These are phyloP conservation scores for Gnomoniopsis smithogilvyi DNA, from an alignment of 2,329 filamentous ascomycete genomes.

Conservation along the genomic window DNA sequence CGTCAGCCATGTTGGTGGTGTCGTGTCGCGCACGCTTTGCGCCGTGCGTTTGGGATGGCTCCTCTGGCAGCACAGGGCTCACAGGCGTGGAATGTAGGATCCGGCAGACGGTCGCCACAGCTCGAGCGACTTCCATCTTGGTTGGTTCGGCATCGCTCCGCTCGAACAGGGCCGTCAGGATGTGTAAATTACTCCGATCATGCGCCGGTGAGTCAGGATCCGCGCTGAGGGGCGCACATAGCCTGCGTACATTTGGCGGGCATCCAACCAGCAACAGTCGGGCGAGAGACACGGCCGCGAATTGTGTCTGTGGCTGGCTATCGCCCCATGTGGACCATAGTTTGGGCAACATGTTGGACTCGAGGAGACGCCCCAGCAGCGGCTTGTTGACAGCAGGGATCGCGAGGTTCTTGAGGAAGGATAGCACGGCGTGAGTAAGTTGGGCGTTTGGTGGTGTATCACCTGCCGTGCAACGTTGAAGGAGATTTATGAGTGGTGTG, in stretches of 20 bases:
- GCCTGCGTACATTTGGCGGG: constrained; percentile 45
- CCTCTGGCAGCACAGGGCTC: constrained; percentile 29
- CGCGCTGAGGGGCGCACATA: constrained; percentile 41
- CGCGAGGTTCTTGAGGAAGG: constrained; percentile 63
- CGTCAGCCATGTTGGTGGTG: background rate
- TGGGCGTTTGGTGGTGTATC: constrained; percentile 31
- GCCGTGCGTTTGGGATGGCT: constrained; percentile 21
- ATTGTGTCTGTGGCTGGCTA: constrained; percentile 55
- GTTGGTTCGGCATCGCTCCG: constrained; percentile 51
- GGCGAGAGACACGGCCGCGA: constrained; percentile 55
- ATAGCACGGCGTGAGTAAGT: constrained; percentile 54
- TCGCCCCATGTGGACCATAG: constrained; percentile 46
- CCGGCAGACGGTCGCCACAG: constrained; percentile 50
- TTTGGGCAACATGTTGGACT: constrained; percentile 43
- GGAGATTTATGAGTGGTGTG: constrained; percentile 40
- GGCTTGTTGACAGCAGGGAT: constrained; percentile 55
- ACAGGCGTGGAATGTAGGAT: constrained; percentile 45
- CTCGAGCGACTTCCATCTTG: constrained; percentile 56
- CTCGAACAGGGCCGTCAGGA: constrained; percentile 37
- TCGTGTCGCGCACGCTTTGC: constrained; percentile 5
- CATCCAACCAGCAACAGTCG: constrained; percentile 54
- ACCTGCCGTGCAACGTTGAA: constrained; percentile 35
- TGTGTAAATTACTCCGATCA: constrained; percentile 32
- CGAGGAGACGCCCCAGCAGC: constrained; percentile 45
- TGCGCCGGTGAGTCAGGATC: constrained; percentile 33